Conservation (phyloP, 1,139 yeast species). For the Pichia sp. region DNA sequence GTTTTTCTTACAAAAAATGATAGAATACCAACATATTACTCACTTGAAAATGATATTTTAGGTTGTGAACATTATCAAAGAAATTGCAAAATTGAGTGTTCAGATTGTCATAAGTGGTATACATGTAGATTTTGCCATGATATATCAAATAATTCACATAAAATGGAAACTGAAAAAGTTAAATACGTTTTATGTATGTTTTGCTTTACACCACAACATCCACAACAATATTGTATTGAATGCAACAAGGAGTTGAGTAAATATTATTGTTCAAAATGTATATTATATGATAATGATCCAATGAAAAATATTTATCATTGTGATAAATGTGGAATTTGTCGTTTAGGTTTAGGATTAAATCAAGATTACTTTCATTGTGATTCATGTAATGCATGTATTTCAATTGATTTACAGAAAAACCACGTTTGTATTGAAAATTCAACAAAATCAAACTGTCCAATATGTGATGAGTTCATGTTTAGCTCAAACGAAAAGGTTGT, state of each 20-base stretch:
- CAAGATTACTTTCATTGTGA: constrained; percentile 88
- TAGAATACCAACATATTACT: constrained; percentile 44
- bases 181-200: constrained; percentile 72
- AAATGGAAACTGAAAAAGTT: constrained; percentile 56
- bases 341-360: constrained; percentile 81
- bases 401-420: constrained; percentile 67
- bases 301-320: constrained; percentile 84
- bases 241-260: constrained; percentile 66
- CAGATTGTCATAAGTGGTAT: constrained; percentile 67
- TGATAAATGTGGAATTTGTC: constrained; percentile 86
- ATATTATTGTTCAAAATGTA: constrained; percentile 74
- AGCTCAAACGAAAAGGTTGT: constrained; percentile 81
- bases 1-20: constrained; percentile 44
- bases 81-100: constrained; percentile 78
- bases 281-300: constrained; percentile 77
- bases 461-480: constrained; percentile 87
- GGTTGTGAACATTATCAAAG: constrained; percentile 86
- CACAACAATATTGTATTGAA: constrained; percentile 57
- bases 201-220: constrained; percentile 70
- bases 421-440: constrained; percentile 83
- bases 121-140: constrained; percentile 88
- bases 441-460: constrained; percentile 88
- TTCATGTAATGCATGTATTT: constrained; percentile 84
- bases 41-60: constrained; percentile 37
- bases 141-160: constrained; percentile 48